Evolutionary conservation across 345 rosid genomes (phyloP), one percentile per base, ranked within the genome.

Genomic region (Triadica sebifera): DNA sequence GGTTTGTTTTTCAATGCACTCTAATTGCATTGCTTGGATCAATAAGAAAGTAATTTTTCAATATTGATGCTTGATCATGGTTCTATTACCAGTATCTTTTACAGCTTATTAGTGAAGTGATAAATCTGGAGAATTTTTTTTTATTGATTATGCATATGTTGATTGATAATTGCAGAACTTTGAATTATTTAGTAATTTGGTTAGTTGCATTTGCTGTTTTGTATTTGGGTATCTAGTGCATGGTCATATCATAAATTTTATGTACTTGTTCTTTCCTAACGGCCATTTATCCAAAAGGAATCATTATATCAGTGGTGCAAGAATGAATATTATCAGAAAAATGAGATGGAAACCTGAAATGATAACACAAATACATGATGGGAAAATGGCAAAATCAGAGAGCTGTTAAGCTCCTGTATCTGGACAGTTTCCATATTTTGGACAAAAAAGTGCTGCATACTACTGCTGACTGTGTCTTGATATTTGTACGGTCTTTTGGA

Each of bases 1-100:
- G 97, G 98, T 92, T 80, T 76, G 89, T 87, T 67, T 71, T 78
- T 2, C 34, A 61, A 67, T 78, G 68, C 43, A n/a, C 63, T 45
- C 16, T 57, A 65, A 13, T 70, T 57, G 19, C 38, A 20, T 72
- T n/a, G 22, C 51, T 65, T 45, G 53, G 56, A 19, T 53, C 62
- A 17, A 9, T 60, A 20, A 15, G 12, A 65, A 8, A 1, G 45
- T 52, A 37, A 5, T 12, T 47, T 58, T 61, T 20, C 37, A 61
- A 25, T 22, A 12, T 46, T 66, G 34, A 50, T 43, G 47, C 50
- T 60, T 13, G 20, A 22, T 57, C 12, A 65, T 29, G 34, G 34
- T 2, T 29, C 34, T 29, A 2, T 29, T 29, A 29, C 34, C 34
- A 29, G 34, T 29, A 29, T 29, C 34, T 29, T 29, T 29, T 29